Evolutionary conservation across 805 yeast species (phyloP).

Genomic region (Kockiozyma suomiensis): DNA sequence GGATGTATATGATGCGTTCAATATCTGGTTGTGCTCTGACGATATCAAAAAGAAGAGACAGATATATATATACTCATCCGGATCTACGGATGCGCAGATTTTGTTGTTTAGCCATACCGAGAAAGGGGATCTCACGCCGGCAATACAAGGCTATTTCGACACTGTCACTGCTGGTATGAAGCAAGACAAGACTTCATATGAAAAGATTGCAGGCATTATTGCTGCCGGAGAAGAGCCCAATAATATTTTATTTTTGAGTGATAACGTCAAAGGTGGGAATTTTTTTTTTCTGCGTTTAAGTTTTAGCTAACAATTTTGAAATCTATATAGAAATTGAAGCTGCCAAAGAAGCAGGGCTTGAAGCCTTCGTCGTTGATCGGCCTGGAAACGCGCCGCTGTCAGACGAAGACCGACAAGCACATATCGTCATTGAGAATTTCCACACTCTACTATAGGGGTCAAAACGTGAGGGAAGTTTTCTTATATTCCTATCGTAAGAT

Average conservation of each 20-base stretch:
- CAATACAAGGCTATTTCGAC: conserved; percentile 73
- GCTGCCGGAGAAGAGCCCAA: conserved; percentile 32
- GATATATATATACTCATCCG: conserved; percentile 83
- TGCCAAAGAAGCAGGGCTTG: conserved; percentile 66
- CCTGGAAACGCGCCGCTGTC: conserved; percentile 64
- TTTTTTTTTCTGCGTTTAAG: no score
- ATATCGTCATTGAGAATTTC: conserved; percentile 25
- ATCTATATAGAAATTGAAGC: conserved; percentile 76
- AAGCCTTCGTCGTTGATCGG: conserved; percentile 60
- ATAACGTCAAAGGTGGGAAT: conserved; percentile 53
- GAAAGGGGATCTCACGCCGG: conserved; percentile 55
- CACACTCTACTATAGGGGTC: conserved; percentile 2
- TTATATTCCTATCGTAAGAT: no score
- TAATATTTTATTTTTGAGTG: conserved; percentile 70
- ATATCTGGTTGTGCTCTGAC: conserved; percentile 43
- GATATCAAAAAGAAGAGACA: conserved; percentile 34
- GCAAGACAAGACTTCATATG: conserved; percentile 58
- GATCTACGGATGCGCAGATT: conserved; percentile 85
- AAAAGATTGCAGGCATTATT: conserved; percentile 51
- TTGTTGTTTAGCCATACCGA: conserved; percentile 69
- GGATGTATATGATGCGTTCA: conserved; percentile 68
- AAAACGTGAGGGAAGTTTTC: no score
- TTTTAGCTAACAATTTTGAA: not conserved
- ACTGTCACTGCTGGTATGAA: conserved; percentile 83
- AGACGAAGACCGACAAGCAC: conserved; percentile 18